A percentile compares a stretch with the other conserved stretches of the same genome.
Evolutionary conservation across 2,329 filamentous ascomycete genomes (phyloP).

Genomic region (Diatrype stigma): DNA sequence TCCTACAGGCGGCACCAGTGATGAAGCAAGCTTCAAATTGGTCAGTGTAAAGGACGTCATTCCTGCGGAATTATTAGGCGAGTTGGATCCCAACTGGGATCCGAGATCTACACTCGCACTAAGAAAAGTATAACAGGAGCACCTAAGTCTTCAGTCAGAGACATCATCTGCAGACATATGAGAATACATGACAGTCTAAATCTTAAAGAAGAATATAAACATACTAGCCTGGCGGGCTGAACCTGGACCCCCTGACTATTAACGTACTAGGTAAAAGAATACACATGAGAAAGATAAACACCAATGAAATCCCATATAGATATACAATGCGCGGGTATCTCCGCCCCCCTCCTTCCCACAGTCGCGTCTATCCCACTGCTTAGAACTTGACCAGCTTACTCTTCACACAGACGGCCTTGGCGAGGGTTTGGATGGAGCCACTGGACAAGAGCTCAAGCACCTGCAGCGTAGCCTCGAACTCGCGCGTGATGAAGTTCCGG

Average conservation of each 20-base stretch:
- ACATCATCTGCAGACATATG: background rate
- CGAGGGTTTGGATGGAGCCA: constrained; percentile 44
- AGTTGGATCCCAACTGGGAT: constrained; percentile 37
- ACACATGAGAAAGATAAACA: background rate
- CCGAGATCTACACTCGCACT: constrained; percentile 23
- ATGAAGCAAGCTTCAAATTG: constrained; percentile 48
- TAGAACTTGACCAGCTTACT: constrained; percentile 35
- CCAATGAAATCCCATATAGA: background rate
- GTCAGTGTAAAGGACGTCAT: constrained; percentile 38
- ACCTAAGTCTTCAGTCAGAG: background rate
- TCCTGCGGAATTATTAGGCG: constrained; percentile 29
- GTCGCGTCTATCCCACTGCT: background rate
- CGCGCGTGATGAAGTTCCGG: constrained; percentile 46
- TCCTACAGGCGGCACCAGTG: constrained; percentile 38
- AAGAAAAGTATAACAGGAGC: background rate
- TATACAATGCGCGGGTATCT: background rate
- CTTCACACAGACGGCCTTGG: constrained; percentile 44
- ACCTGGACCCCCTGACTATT: background rate
- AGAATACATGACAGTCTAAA: too few species aligned
- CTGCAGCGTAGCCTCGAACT: constrained; percentile 48
- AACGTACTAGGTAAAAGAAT: background rate
- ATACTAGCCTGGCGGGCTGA: too few species aligned
- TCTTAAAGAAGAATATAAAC: too few species aligned
- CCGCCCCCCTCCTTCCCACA: too few species aligned
- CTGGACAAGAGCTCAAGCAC: constrained; percentile 52